Conservation (phyloP, 2,329 filamentous ascomycete genomes). For the Epichloe bromicola region DNA sequence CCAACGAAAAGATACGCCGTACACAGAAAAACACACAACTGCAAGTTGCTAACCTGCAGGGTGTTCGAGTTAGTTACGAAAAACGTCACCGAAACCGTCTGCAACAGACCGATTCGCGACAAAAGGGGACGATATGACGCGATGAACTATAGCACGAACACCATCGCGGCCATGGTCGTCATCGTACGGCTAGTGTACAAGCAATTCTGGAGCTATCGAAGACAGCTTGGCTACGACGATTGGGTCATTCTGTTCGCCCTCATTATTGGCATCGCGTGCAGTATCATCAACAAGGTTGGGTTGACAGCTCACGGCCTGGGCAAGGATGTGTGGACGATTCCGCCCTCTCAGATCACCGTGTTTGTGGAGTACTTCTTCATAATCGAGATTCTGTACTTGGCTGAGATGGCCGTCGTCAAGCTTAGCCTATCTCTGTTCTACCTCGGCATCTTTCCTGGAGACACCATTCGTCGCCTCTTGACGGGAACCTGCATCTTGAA, state of each 20-base stretch:
- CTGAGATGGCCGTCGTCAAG: slow-evolving; percentile 22
- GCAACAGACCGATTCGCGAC: slow-evolving; percentile 2
- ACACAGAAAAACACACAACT: not conserved
- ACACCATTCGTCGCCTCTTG: slow-evolving; percentile 16
- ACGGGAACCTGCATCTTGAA: slow-evolving; percentile 21
- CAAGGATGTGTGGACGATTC: slow-evolving; percentile 21
- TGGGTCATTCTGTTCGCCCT: slow-evolving; percentile 13
- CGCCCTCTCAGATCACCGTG: slow-evolving; percentile 7
- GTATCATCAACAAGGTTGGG: slow-evolving; percentile 12
- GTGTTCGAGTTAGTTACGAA: not conserved
- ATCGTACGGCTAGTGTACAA: slow-evolving; percentile 10
- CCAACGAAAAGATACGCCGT: not conserved
- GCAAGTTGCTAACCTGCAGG: not conserved
- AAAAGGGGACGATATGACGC: not conserved
- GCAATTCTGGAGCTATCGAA: slow-evolving; percentile 16
- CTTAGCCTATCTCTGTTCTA: slow-evolving; percentile 30
- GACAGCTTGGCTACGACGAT: slow-evolving; percentile 20
- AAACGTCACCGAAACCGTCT: slow-evolving; percentile 3
- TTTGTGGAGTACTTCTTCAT: slow-evolving; percentile 20
- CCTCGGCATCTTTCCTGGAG: slow-evolving; percentile 25
- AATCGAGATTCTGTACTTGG: slow-evolving; percentile 20
- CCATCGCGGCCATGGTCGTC: slow-evolving; percentile 9
- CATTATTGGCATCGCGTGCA: slow-evolving; percentile 11
- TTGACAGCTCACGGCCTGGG: slow-evolving; percentile 18
- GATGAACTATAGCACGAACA: slow-evolving; percentile 8